Conservation (phyloP, 2,329 filamentous ascomycete genomes). For the Ophiosphaerella korrae region DNA sequence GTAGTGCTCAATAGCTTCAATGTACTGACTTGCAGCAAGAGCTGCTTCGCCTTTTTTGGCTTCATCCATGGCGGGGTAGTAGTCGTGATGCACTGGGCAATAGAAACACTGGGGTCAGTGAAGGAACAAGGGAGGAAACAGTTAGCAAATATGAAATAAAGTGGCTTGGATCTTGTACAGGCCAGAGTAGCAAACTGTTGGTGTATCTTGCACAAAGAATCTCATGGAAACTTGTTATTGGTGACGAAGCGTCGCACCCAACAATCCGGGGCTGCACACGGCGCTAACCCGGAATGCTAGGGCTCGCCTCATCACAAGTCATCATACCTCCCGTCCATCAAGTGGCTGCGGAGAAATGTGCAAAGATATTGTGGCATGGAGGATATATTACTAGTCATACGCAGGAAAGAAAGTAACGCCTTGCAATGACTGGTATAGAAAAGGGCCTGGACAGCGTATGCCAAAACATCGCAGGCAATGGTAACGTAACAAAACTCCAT, state of each 20-base stretch:
- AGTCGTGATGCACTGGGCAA: neutral
- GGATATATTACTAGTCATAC: constrained; percentile 11
- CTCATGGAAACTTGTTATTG: constrained; percentile 11
- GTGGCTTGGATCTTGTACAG: too few relatives aligned
- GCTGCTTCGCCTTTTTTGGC: constrained; percentile 65
- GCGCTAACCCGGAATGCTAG: neutral
- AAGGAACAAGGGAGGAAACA: neutral
- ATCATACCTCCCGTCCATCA: neutral
- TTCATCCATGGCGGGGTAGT: constrained; percentile 55
- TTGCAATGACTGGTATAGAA: constrained; percentile 16
- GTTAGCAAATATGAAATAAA: neutral
- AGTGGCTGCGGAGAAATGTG: too few relatives aligned
- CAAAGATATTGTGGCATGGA: constrained; percentile 1
- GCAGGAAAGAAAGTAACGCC: constrained; percentile 9
- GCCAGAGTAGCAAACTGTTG: too few relatives aligned
- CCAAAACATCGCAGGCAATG: too few relatives aligned
- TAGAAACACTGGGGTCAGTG: neutral
- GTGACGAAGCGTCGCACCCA: neutral
- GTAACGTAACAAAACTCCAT: neutral
- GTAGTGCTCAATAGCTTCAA: constrained; percentile 69
- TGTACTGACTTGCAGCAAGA: constrained; percentile 66
- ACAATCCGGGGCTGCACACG: constrained; percentile 4
- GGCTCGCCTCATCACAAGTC: neutral
- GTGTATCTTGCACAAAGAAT: neutral
- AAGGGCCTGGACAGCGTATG: neutral